These are phyloP conservation scores for Lepraria neglecta DNA, from an alignment of 495 filamentous ascomycete species.

Conservation along the genomic window DNA sequence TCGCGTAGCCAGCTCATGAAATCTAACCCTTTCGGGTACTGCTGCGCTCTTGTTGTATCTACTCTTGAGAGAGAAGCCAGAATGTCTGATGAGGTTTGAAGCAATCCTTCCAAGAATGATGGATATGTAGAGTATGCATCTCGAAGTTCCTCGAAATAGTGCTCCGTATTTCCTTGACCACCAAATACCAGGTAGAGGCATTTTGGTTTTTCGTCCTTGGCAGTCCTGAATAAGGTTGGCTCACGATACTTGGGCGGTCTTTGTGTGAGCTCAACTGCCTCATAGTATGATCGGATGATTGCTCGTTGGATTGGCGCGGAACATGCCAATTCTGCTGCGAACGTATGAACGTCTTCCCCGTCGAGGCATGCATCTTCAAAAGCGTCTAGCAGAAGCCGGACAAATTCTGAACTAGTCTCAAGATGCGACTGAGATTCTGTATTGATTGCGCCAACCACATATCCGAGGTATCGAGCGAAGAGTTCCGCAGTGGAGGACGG, in stretches of 20 bases:
- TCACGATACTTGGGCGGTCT: accelerated
- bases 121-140: constrained; percentile 27
- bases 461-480: neutral
- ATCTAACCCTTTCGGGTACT: constrained; percentile 20
- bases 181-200: constrained; percentile 20
- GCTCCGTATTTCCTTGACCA: constrained; percentile 23
- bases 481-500: neutral
- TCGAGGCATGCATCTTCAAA: neutral
- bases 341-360: neutral
- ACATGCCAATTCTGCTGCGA: neutral
- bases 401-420: neutral
- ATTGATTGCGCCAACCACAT: neutral
- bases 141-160: constrained; percentile 20
- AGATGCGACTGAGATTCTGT: neutral
- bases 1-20: constrained; percentile 30
- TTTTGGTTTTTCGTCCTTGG: neutral
- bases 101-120: constrained; percentile 20
- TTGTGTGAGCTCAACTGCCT: neutral
- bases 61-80: neutral
- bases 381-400: neutral
- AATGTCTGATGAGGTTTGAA: constrained; percentile 20
- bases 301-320: neutral
- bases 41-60: neutral
- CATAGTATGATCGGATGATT: neutral
- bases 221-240: constrained; percentile 1